Percentiles rank a stretch among this genome's conserved stretches.
These are phyloP conservation scores for Entoloma clypeatum DNA, from an alignment of 1,284 basidiomycete species.

Conservation along the genomic window DNA sequence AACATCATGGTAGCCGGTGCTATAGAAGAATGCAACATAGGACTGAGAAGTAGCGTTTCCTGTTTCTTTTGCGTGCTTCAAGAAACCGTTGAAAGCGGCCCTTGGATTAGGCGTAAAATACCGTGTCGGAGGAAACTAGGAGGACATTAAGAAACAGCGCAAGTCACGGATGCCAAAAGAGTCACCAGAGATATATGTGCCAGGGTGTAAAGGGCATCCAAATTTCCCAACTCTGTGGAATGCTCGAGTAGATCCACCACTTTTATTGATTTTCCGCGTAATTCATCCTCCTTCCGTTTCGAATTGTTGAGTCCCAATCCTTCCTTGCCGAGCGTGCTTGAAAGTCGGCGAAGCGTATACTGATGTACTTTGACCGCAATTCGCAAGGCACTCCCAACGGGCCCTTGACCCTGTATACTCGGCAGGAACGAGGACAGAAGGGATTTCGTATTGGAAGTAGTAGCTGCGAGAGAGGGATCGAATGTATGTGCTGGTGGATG, in stretches of 20 bases:
- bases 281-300: constrained; percentile 58
- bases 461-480: constrained; percentile 43
- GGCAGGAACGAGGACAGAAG: constrained; percentile 62
- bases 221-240: constrained; percentile 75
- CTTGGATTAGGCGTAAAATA: constrained; percentile 59
- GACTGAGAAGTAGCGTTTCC: constrained; percentile 85
- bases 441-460: constrained; percentile 42
- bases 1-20: constrained; percentile 75
- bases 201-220: constrained; percentile 70
- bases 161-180: constrained; percentile 2
- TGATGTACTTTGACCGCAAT: constrained; percentile 61
- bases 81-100: constrained; percentile 58
- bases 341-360: constrained; percentile 44
- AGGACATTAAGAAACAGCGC: constrained; percentile 1
- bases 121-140: constrained; percentile 67
- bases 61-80: constrained; percentile 58
- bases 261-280: constrained; percentile 64
- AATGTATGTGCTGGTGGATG: constrained; percentile 52
- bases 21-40: constrained; percentile 81
- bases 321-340: constrained; percentile 39
- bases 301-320: constrained; percentile 36
- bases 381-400: constrained; percentile 61
- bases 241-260: constrained; percentile 74
- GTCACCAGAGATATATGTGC: constrained; percentile 69
- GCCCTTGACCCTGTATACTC: constrained; percentile 67